Evolutionary conservation across 768 basidiomycete species (phyloP), one percentile per base, ranked within the genome.

Genomic region (Termitomyces sp.): DNA sequence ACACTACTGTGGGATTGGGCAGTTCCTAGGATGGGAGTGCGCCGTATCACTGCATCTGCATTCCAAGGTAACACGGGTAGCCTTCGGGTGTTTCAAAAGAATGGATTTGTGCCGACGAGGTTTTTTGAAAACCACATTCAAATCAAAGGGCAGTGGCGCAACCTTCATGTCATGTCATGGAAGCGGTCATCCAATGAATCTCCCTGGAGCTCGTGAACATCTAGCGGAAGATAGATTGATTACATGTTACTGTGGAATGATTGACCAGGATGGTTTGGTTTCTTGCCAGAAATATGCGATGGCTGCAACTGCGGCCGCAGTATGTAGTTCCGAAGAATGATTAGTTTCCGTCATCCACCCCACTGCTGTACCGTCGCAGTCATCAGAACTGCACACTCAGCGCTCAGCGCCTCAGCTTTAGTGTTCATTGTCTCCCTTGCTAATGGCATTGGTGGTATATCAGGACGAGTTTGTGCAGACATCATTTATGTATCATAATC

Each of bases 71-170:
- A 91, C 66, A 63, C 66, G 4, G 86, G 74, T 0, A 89, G 89
- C 58, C 69, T 75, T 6, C 73, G 80, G 45, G 86, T 89, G 16
- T 87, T 90, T 59, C 73, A 81, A 63, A 88, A 87, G 76, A 82
- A 79, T 55, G 83, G 83, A 4, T 88, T 88, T 55, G 66, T 64
- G 32, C 64, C 71, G 59, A 63, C 63, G 53, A 61, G 73, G 50
- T 72, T 72, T 16, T 41, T 80, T 23, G 66, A 77, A 50, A 70
- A 78, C 16, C 72, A 66, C 13, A 63, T 72, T 29, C 56, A 66
- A 7, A 67, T 75, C 3, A 67, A 72, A 53, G 77, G 78, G n/a
- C 67, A 68, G 48, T 68, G 25, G 44, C 70, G 68, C 50, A 68
- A 64, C 45, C 15, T 78, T 16, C 66, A 73, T 52, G 64, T 73